Base-by-base conservation (phyloP, 2,329 filamentous ascomycete species). In the Cladosporium cucumerinum region DNA sequence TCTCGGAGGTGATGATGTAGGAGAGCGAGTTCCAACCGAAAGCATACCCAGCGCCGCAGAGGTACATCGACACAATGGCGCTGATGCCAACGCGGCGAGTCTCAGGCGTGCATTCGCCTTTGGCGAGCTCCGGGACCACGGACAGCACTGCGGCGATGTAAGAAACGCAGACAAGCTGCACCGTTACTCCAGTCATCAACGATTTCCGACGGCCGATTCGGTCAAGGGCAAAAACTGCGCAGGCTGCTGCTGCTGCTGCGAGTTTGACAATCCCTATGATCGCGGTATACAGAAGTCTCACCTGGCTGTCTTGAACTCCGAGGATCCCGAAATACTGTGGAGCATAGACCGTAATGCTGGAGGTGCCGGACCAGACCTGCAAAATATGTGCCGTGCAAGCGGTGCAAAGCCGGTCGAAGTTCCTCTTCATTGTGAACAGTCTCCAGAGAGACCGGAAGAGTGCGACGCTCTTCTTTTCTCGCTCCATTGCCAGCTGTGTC, bases 261-360 rank as follows among this genome's bases (percentile, higher is more conserved):
- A 93, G 84, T 74, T 93, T 93, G 70, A 92, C 81, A 63, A 92
- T 84, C 54, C 90, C 90, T 59, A 92, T 91, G 57, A 93, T 85
- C 3, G 85, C 89, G 0, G 89, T 92, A 18, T 90, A 85, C 26
- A 92, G 85, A 0, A 92, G 83, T 48, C 85, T 85, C 75, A 91
- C 87, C 48, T 87, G 83, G 48, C 83, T 82, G 11, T 89, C 89
- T 0, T 82, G 85, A 55, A 90, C 85, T 2, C 90, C 90, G 36
- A 93, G 82, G 54, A 92, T 82, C 11, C 80, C 81, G 76, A 93
- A 93, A 55, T 92, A 84, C 66, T 91, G 86, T 0, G 87, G 85
- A 0, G 90, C 89, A 72, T 93, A 93, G 12, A 92, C 82, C 0
- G 90, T 93, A 75, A 93, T 91, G 54, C 83, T 86, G 6, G 87